Percentiles rank a stretch among this genome's conserved stretches.
Conservation (phyloP, 805 yeast genomes). For the Starmerella geochares region DNA sequence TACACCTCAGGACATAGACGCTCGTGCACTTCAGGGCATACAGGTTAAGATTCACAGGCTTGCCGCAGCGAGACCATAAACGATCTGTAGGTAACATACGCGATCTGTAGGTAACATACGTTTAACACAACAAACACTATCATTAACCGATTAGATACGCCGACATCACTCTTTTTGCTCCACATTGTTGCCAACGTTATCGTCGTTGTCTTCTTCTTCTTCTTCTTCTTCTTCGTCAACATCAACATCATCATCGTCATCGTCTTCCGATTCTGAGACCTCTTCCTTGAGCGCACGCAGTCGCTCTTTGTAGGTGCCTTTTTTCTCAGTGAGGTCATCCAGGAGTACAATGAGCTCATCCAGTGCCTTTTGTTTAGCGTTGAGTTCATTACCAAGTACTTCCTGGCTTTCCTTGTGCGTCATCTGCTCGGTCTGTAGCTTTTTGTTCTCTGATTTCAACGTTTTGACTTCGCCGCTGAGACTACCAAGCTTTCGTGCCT, state of each 20-base stretch:
- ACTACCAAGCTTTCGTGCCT: neutral
- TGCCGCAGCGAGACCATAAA: slow-evolving; percentile 9
- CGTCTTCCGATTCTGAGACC: slow-evolving; percentile 59
- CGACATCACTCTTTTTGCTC: too few species aligned
- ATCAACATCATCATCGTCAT: slow-evolving; percentile 46
- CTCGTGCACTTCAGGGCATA: neutral
- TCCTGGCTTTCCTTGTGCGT: slow-evolving; percentile 9
- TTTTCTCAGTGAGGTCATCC: slow-evolving; percentile 65
- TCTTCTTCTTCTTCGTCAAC: neutral
- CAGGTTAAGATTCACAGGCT: slow-evolving; percentile 7
- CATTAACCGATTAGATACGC: too few species aligned
- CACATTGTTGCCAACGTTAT: neutral
- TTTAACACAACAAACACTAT: too few species aligned
- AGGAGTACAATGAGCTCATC: slow-evolving; percentile 71
- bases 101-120: too few species aligned
- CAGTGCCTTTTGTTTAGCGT: slow-evolving; percentile 38
- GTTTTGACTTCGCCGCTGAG: slow-evolving; percentile 5
- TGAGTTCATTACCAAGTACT: slow-evolving; percentile 11
- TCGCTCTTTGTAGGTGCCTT: slow-evolving; percentile 45
- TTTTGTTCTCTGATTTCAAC: too few species aligned
- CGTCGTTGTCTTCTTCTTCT: neutral
- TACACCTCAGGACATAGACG: slow-evolving; percentile 80
- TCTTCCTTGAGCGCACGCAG: slow-evolving; percentile 47
- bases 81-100: neutral
- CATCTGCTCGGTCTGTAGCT: neutral